Evolutionary conservation across 108 stramenopile species (phyloP).

Genomic region (Nitzschia sp.): DNA sequence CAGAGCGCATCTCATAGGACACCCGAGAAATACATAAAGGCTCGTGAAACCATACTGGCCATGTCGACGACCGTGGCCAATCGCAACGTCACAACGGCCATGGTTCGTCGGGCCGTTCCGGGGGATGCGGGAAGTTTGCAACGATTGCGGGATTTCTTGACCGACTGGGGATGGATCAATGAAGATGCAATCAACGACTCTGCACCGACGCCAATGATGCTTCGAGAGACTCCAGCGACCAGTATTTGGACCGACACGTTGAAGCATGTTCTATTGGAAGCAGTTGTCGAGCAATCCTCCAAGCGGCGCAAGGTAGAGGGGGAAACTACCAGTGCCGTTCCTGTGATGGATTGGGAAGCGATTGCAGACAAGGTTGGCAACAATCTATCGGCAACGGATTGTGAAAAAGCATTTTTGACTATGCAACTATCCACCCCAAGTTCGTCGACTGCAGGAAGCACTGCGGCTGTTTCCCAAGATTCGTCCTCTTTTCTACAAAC

Average conservation of each 20-base stretch:
- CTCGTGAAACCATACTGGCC: constrained; percentile 57
- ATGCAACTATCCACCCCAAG: constrained; percentile 20
- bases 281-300: constrained; percentile 41
- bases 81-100: constrained; percentile 64
- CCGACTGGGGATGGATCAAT: constrained; percentile 70
- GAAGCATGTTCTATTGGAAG: constrained; percentile 28
- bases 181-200: constrained; percentile 69
- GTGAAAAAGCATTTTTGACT: constrained; percentile 61
- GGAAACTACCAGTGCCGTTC: neutral
- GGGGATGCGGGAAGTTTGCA: constrained; percentile 83
- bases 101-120: constrained; percentile 60
- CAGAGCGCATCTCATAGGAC: constrained; percentile 73
- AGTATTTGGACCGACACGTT: constrained; percentile 29
- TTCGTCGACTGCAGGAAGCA: constrained; percentile 4
- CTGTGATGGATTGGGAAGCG: constrained; percentile 63
- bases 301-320: constrained; percentile 30
- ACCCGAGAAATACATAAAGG: constrained; percentile 50
- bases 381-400: constrained; percentile 56
- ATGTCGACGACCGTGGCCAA: constrained; percentile 56
- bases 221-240: constrained; percentile 43
- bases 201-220: constrained; percentile 57
- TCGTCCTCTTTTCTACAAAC: constrained; percentile 32
- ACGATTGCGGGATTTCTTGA: constrained; percentile 67
- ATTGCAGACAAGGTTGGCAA: constrained; percentile 59
- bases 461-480: constrained; percentile 16